Evolutionary conservation across 2,329 filamentous ascomycete species (phyloP), one percentile per base, ranked within the genome.

Genomic region (Daldinia sp.): DNA sequence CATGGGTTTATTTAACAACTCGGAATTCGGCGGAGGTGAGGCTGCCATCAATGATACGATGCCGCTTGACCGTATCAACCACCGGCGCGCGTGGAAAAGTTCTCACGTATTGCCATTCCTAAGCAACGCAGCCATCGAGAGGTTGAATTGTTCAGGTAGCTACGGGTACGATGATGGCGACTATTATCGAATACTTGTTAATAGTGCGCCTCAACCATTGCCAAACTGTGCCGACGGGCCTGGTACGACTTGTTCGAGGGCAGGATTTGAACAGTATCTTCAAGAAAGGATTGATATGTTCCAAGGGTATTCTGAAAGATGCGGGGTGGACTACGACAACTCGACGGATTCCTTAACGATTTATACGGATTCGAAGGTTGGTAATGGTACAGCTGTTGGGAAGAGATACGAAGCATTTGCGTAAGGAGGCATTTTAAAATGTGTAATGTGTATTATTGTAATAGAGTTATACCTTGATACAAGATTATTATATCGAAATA

Each of bases 1-100:
- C 0, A 84, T 92, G 78, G 90, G 90, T 0, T 81, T 92, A 4
- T 92, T 91, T 82, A 92, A 92, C 81, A 91, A 91, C 78, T 89
- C 87, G 2, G 84, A 82, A 0, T 86, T 85, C 67, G 81, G 84
- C 2, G 85, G 85, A 9, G 80, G 82, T 0, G 83, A 84, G 63
- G 77, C 85, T 13, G 67, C 74, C 13, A 79, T 88, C 71, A 91
- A 91, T 70, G 85, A 83, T 56, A 91, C 89, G 2, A 91, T 92
- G 86, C 90, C 90, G 0, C 79, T 86, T 0, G 84, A 87, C 68
- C 81, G 82, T 26, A 87, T 90, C 75, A 92, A 92, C 80, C 84
- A 89, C 76, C 82, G 84, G 26, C 86, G 90, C 28, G 86, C 83
- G 1, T 92, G 90, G 90, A 85, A 83, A 74, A 89, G 86, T 69